Evolutionary conservation across 129 eudicot species (phyloP).

Genomic region (Mikania micrantha): DNA sequence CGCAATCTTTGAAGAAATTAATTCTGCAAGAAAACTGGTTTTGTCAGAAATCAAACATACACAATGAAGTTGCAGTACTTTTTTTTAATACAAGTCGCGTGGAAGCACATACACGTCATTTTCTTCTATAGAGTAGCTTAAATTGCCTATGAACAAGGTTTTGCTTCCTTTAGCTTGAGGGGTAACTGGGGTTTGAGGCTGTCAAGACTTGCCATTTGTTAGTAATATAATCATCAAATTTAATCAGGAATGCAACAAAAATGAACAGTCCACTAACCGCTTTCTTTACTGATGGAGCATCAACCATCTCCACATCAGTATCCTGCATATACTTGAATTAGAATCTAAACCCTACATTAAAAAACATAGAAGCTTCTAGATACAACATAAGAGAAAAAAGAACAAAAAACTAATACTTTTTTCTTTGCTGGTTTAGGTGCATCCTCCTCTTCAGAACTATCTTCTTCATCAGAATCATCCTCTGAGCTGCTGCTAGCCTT

Average conservation of each 20-base stretch:
- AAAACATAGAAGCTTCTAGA: neutral
- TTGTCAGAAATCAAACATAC: neutral
- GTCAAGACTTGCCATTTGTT: conserved; percentile 8
- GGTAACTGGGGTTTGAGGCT: conserved; percentile 76
- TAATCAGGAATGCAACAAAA: neutral
- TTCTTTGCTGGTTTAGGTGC: conserved; percentile 52
- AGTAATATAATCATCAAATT: neutral
- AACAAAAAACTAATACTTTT: conserved; percentile 16
- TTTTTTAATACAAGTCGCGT: no score
- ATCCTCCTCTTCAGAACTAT: conserved; percentile 47
- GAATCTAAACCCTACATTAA: neutral
- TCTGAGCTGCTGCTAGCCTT: conserved; percentile 27
- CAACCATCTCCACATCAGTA: conserved; percentile 62
- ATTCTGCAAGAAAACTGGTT: conserved; percentile 30
- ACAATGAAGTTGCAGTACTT: neutral
- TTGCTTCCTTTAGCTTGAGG: conserved; percentile 63
- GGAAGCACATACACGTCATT: conserved; percentile 55
- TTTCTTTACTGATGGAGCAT: conserved; percentile 47
- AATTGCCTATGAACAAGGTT: conserved; percentile 83
- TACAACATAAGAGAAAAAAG: neutral
- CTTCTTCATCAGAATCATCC: conserved; percentile 42
- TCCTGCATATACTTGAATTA: conserved; percentile 23
- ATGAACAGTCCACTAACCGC: conserved; percentile 32
- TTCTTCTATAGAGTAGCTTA: conserved; percentile 45
- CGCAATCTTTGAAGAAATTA: conserved; percentile 64